phyloP scores from a whole-genome alignment of 2,329 filamentous ascomycete species.

The Colletotrichum tanaceti region DNA sequence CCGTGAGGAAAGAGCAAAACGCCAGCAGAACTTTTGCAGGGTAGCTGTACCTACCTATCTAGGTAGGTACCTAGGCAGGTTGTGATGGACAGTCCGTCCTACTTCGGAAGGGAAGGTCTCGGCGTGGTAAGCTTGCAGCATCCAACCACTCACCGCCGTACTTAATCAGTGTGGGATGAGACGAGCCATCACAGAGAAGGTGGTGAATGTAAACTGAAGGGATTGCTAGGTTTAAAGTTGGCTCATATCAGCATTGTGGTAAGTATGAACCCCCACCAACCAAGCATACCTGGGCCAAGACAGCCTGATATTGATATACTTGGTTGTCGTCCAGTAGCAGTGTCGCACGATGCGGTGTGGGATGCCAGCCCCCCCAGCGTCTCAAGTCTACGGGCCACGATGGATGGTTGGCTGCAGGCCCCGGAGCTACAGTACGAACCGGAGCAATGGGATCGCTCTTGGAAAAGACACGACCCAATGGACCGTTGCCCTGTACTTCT shows the following conservation, averaged over 20 bases:
- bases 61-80: no score
- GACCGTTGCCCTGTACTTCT: not conserved
- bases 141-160: not conserved
- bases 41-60: no score
- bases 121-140: slow-evolving; percentile 20
- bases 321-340: slow-evolving; percentile 10
- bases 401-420: slow-evolving; percentile 29
- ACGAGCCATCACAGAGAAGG: not conserved
- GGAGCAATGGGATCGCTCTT: slow-evolving; percentile 28
- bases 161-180: not conserved
- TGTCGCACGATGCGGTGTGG: slow-evolving; percentile 24
- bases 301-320: not conserved
- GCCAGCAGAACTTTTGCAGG: no score
- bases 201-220: not conserved
- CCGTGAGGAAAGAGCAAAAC: not conserved
- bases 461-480: slow-evolving; percentile 11
- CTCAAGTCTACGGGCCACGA: slow-evolving; percentile 5
- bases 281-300: slow-evolving; percentile 4
- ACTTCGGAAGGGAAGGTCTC: not conserved
- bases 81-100: no score
- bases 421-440: slow-evolving; percentile 27
- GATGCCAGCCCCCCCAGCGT: slow-evolving; percentile 28
- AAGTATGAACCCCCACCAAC: slow-evolving; percentile 20
- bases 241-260: not conserved
- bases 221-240: not conserved